phyloP scores from a whole-genome alignment of 805 yeast genomes.

The Sungouiozyma ichnusensis region DNA sequence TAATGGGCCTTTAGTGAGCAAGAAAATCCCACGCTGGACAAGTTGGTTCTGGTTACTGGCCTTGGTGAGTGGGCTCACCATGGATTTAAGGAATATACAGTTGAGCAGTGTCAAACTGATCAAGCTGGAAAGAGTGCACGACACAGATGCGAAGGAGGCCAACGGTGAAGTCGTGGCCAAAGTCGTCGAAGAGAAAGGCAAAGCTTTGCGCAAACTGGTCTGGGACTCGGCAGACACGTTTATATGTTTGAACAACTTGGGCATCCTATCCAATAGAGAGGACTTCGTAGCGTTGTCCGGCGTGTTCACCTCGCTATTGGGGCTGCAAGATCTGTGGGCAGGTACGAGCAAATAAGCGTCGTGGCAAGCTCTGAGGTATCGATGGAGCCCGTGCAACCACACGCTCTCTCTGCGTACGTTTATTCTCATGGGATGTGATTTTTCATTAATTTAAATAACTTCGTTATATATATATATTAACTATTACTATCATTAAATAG shows the following conservation, averaged over 20 bases:
- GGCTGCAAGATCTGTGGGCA: slow-evolving; percentile 63
- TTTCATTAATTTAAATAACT: too few relatives aligned
- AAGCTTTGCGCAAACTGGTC: slow-evolving; percentile 48
- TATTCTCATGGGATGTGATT: too few relatives aligned
- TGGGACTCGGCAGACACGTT: slow-evolving; percentile 71
- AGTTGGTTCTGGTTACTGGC: slow-evolving; percentile 73
- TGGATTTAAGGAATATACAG: slow-evolving; percentile 46
- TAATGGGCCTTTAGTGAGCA: slow-evolving; percentile 36
- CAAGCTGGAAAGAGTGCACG: not conserved
- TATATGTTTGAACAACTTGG: slow-evolving; percentile 63
- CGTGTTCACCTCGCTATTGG: slow-evolving; percentile 66
- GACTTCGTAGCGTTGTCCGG: slow-evolving; percentile 82
- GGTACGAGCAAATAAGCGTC: slow-evolving; percentile 22
- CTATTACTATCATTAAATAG: not conserved
- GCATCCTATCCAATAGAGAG: slow-evolving; percentile 53
- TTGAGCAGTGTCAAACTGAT: slow-evolving; percentile 22
- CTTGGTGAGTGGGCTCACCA: slow-evolving; percentile 49
- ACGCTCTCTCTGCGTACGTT: not conserved
- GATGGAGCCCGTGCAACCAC: not conserved
- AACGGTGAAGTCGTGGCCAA: not conserved
- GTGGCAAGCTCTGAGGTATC: not conserved
- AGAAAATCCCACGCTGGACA: slow-evolving; percentile 45
- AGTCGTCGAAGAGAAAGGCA: slow-evolving; percentile 16
- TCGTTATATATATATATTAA: too few relatives aligned
- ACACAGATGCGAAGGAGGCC: not conserved